Conservation (phyloP, 164 flowering plant species). For the Magnolia sinica region DNA sequence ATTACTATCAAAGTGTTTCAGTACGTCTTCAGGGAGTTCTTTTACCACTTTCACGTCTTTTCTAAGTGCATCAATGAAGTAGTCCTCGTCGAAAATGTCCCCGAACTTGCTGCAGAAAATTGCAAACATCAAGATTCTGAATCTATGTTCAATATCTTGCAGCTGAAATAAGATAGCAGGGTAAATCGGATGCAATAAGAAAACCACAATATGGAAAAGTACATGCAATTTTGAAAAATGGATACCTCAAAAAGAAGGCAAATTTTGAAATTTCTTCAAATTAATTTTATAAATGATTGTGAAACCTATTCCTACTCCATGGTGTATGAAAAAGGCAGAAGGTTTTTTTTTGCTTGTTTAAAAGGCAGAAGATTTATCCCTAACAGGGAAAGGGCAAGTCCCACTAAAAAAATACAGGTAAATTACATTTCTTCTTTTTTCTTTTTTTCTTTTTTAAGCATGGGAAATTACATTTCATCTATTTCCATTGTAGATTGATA, state of each 20-base stretch:
- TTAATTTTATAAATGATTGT: too few species aligned
- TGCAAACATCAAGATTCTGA: background rate
- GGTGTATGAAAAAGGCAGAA: too few species aligned
- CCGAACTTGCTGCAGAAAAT: slow-evolving; percentile 64
- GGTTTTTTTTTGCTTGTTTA: too few species aligned
- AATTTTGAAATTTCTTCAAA: too few species aligned
- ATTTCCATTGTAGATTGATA: too few species aligned
- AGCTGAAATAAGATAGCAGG: slow-evolving; percentile 3
- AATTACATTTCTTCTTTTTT: too few species aligned
- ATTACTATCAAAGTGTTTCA: slow-evolving; percentile 65
- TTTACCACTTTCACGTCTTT: slow-evolving; percentile 67
- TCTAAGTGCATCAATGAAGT: slow-evolving; percentile 62
- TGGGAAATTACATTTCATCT: too few species aligned
- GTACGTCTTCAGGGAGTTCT: slow-evolving; percentile 74
- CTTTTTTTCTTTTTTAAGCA: too few species aligned
- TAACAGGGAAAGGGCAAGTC: too few species aligned
- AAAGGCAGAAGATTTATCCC: too few species aligned
- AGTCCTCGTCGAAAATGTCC: slow-evolving; percentile 91
- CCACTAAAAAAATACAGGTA: too few species aligned
- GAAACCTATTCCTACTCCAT: too few species aligned
- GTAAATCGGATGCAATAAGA: background rate
- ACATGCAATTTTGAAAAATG: background rate
- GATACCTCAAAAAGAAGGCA: background rate
- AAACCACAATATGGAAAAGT: background rate
- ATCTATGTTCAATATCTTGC: background rate